Conservation (phyloP, 805 yeast genomes). For the Candida corydali region DNA sequence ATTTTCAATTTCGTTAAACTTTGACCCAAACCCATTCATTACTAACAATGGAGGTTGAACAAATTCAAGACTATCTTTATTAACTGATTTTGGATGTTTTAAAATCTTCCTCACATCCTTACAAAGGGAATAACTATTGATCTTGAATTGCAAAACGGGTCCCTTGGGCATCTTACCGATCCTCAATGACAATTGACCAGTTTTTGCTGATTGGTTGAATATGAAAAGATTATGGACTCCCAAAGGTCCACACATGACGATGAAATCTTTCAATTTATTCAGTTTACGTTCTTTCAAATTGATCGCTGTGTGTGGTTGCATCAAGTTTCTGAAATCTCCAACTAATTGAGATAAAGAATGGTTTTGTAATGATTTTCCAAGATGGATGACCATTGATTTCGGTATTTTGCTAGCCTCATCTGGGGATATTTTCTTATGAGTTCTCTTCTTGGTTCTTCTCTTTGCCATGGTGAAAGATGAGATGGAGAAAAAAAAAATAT, state of each 20-base stretch:
- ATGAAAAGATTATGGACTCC: conserved; percentile 87
- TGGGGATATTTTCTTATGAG: conserved; percentile 64
- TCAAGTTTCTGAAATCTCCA: conserved; percentile 77
- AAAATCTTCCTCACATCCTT: conserved; percentile 72
- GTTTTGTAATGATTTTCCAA: conserved; percentile 74
- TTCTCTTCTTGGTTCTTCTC: conserved; percentile 69
- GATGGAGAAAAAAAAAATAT: conserved; percentile 1
- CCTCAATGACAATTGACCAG: conserved; percentile 80
- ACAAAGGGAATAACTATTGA: conserved; percentile 70
- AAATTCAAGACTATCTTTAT: conserved; percentile 60
- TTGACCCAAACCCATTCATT: conserved; percentile 76
- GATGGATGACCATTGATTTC: conserved; percentile 87
- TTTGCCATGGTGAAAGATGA: conserved; percentile 27
- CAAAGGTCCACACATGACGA: conserved; percentile 98
- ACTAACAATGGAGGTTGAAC: conserved; percentile 85
- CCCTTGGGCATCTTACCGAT: conserved; percentile 89
- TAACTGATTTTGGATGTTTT: conserved; percentile 74
- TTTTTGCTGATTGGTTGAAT: conserved; percentile 73
- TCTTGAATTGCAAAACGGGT: conserved; percentile 83
- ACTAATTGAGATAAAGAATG: conserved; percentile 83
- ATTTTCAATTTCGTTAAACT: conserved; percentile 57
- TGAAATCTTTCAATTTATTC: conserved; percentile 83
- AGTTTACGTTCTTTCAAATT: conserved; percentile 80
- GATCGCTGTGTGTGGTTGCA: conserved; percentile 97
- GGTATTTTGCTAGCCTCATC: conserved; percentile 76